Evolutionary conservation across 106 monocot species (phyloP).

Genomic region (Amphibolis antarctica): DNA sequence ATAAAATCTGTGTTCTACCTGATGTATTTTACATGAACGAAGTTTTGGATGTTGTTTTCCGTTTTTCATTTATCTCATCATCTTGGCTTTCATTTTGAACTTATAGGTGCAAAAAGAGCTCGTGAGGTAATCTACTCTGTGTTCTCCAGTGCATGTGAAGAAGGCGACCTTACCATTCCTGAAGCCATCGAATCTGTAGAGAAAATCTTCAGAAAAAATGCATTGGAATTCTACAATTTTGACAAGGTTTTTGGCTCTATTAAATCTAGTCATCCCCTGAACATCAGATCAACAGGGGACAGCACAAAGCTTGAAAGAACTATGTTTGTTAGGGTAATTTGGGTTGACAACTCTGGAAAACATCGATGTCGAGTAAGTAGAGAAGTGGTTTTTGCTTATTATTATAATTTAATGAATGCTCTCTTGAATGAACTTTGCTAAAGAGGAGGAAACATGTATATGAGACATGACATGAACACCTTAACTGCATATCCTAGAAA

Average conservation of each 20-base stretch:
- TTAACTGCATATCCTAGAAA: too few relatives aligned
- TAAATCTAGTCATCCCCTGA: constrained; percentile 8
- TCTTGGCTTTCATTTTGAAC: background rate
- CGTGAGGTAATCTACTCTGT: constrained; percentile 70
- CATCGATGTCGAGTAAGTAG: constrained; percentile 75
- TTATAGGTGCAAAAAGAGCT: constrained; percentile 69
- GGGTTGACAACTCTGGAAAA: constrained; percentile 84
- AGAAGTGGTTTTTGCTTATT: background rate
- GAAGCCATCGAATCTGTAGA: constrained; percentile 73
- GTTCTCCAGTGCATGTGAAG: constrained; percentile 57
- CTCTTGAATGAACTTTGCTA: too few relatives aligned
- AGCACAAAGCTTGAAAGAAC: constrained; percentile 9
- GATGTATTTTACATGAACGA: background rate
- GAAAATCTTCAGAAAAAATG: constrained; percentile 67
- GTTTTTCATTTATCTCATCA: background rate
- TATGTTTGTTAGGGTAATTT: constrained; percentile 66
- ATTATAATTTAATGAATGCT: background rate
- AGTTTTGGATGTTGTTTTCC: background rate
- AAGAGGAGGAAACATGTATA: too few relatives aligned
- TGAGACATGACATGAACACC: too few relatives aligned
- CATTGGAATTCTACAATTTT: constrained; percentile 53
- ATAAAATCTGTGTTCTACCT: too few relatives aligned
- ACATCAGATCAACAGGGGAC: background rate
- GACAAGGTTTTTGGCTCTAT: constrained; percentile 32
- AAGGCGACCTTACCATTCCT: constrained; percentile 77